A percentile compares a stretch with the other conserved stretches of the same genome.
Evolutionary conservation across 805 yeast genomes (phyloP).

Genomic region (Komagataella pastoris): DNA sequence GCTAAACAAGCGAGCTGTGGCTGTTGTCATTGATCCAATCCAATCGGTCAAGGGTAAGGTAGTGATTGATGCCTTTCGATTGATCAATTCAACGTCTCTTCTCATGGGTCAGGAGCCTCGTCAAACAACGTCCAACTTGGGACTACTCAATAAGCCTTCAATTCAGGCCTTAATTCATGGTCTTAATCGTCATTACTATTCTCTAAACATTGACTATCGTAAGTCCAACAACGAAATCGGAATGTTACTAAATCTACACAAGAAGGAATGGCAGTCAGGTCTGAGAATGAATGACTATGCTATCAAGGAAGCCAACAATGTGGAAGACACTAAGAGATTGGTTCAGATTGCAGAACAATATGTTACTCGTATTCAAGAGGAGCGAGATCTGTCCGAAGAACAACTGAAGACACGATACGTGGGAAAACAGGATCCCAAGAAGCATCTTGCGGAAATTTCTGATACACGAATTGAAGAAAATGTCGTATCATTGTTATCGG

Average conservation of each 20-base stretch:
- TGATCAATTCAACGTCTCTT: slow-evolving; percentile 74
- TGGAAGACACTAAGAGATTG: slow-evolving; percentile 61
- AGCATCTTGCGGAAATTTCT: slow-evolving; percentile 85
- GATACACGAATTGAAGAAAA: slow-evolving; percentile 81
- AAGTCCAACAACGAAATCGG: slow-evolving; percentile 87
- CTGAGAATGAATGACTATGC: slow-evolving; percentile 66
- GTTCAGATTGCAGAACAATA: slow-evolving; percentile 85
- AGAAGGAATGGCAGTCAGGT: slow-evolving; percentile 93
- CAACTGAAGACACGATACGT: slow-evolving; percentile 92
- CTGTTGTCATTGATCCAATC: slow-evolving; percentile 96
- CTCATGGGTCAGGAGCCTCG: slow-evolving; percentile 98
- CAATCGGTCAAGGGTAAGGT: slow-evolving; percentile 98
- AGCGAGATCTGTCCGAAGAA: slow-evolving; percentile 75
- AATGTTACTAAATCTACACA: slow-evolving; percentile 89
- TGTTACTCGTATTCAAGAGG: slow-evolving; percentile 84
- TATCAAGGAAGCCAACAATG: slow-evolving; percentile 62
- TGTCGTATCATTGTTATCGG: slow-evolving; percentile 74
- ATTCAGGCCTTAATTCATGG: slow-evolving; percentile 97
- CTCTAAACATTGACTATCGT: slow-evolving; percentile 86
- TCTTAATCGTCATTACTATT: slow-evolving; percentile 90
- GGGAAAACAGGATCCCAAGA: slow-evolving; percentile 98
- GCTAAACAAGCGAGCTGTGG: slow-evolving; percentile 89
- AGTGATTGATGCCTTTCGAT: slow-evolving; percentile 95
- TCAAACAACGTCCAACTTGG: slow-evolving; percentile 92
- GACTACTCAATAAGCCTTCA: slow-evolving; percentile 89